These are phyloP conservation scores for Flaveria sonorensis DNA, from an alignment of 129 eudicot species.

Conservation along the genomic window DNA sequence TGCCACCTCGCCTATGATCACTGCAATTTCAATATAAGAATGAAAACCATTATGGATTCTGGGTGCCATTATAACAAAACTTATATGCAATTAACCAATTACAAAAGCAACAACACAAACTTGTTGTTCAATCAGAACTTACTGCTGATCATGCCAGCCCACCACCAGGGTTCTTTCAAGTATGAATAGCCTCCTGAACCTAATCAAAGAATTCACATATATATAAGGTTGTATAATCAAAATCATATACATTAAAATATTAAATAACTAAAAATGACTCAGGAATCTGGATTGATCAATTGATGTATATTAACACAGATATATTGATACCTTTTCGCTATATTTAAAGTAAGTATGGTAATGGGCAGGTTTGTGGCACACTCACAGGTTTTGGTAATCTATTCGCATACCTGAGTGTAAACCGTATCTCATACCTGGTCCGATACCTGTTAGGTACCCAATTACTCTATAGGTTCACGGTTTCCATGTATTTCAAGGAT, in stretches of 20 bases:
- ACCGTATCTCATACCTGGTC: background rate
- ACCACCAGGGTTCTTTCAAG: conserved; percentile 88
- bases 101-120: background rate
- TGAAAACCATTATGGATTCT: background rate
- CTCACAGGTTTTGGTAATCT: background rate
- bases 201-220: conserved; percentile 24
- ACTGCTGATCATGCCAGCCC: conserved; percentile 95
- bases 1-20: conserved; percentile 82
- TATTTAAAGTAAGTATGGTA: background rate
- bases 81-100: background rate
- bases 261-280: background rate
- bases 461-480: background rate
- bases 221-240: background rate
- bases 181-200: conserved; percentile 87
- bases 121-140: conserved; percentile 32
- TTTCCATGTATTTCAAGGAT: no score
- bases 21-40: conserved; percentile 41
- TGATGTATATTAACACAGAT: background rate
- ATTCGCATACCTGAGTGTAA: no score
- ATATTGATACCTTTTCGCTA: background rate
- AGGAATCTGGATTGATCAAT: background rate
- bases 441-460: background rate
- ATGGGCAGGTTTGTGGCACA: background rate
- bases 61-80: background rate
- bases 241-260: conserved; percentile 1